Percentiles rank a stretch among this genome's conserved stretches.
These are phyloP conservation scores for Rhodotorula babjevae DNA, from an alignment of 768 basidiomycete genomes.

Conservation along the genomic window DNA sequence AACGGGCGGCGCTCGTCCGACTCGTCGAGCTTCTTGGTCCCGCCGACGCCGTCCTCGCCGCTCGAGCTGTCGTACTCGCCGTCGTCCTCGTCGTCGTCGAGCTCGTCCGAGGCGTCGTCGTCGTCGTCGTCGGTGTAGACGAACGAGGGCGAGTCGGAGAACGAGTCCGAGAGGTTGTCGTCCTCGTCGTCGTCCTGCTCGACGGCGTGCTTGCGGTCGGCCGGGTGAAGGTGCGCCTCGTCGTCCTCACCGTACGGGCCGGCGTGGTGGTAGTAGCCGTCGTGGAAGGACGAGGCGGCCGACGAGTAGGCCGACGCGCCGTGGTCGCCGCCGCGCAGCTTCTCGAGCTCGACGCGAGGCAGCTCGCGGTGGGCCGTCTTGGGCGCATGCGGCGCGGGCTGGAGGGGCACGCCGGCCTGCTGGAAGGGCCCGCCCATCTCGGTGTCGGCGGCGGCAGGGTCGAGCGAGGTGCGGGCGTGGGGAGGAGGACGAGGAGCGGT, in stretches of 20 bases:
- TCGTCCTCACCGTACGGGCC: not conserved
- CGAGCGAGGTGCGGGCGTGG: too few relatives aligned
- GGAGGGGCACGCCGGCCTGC: not conserved
- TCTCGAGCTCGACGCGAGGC: conserved; percentile 1
- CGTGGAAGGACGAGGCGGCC: not conserved
- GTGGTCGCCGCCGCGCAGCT: not conserved
- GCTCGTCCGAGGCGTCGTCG: conserved; percentile 7
- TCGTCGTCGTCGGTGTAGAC: conserved; percentile 4
- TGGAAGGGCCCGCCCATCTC: too few relatives aligned
- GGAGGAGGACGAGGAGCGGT: too few relatives aligned
- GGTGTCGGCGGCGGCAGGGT: too few relatives aligned
- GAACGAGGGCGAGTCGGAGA: not conserved
- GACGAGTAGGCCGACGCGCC: not conserved
- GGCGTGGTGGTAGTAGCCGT: not conserved
- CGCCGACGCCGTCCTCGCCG: not conserved
- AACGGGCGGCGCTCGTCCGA: conserved; percentile 9
- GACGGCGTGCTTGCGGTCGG: not conserved
- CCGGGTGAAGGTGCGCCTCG: not conserved
- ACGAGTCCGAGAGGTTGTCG: not conserved
- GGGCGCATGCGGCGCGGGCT: not conserved
- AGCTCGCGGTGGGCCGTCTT: not conserved
- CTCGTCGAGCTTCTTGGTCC: not conserved
- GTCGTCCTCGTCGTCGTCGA: conserved; percentile 7
- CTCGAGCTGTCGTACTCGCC: not conserved
- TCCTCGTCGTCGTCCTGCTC: not conserved